phyloP scores from a whole-genome alignment of 179 eudicot genomes.

The Gypsophila paniculata region DNA sequence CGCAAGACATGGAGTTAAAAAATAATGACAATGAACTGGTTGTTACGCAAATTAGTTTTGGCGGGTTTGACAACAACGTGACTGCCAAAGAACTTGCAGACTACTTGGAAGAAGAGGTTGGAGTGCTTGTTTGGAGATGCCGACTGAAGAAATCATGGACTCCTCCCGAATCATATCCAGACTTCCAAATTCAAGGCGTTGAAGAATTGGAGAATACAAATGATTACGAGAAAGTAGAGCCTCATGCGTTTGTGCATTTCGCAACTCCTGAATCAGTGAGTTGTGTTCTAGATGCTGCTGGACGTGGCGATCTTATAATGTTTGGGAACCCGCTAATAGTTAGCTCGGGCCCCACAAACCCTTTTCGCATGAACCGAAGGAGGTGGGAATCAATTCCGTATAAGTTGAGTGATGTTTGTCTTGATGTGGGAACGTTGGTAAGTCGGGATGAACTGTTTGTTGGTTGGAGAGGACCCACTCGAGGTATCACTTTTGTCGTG shows the following conservation, averaged over 20 bases:
- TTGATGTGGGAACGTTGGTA: constrained; percentile 55
- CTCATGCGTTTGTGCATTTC: constrained; percentile 89
- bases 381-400: constrained; percentile 49
- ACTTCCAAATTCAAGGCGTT: constrained; percentile 29
- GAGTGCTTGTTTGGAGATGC: constrained; percentile 67
- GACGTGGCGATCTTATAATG: constrained; percentile 37
- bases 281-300: constrained; percentile 48
- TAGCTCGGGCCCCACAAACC: constrained; percentile 61
- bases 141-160: constrained; percentile 85
- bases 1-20: constrained; percentile 45
- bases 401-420: constrained; percentile 45
- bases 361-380: constrained; percentile 52
- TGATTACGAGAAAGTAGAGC: constrained; percentile 57
- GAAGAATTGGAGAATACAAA: constrained; percentile 27
- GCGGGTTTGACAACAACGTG: constrained; percentile 56
- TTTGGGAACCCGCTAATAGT: constrained; percentile 39
- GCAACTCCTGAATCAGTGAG: constrained; percentile 41
- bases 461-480: constrained; percentile 63
- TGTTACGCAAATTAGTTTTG: constrained; percentile 71
- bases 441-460: constrained; percentile 54
- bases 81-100: constrained; percentile 59
- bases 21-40: constrained; percentile 39
- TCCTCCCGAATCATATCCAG: constrained; percentile 64
- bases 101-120: constrained; percentile 52
- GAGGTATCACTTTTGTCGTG: constrained; percentile 56